Conservation (phyloP, 257 asterid genomes). For the Parsonsia alboflavescens region DNA sequence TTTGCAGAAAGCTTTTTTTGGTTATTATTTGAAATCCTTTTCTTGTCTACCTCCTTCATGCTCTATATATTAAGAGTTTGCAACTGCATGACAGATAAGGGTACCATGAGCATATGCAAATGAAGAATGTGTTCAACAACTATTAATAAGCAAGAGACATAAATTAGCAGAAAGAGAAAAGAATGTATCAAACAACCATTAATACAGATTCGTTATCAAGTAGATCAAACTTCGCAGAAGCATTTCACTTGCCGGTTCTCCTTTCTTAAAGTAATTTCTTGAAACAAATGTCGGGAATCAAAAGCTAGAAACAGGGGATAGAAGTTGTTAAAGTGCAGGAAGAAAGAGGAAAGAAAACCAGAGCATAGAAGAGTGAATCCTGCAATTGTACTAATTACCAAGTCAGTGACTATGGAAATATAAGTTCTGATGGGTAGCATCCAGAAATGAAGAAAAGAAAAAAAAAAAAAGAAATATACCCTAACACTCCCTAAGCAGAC, state of each 20-base stretch:
- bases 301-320: neutral
- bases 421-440: neutral
- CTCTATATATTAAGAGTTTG: slow-evolving; percentile 23
- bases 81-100: slow-evolving; percentile 26
- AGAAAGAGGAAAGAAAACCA: too few relatives aligned
- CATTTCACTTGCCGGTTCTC: neutral
- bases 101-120: neutral
- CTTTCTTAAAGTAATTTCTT: neutral
- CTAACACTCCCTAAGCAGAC: neutral
- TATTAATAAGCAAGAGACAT: neutral
- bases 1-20: slow-evolving; percentile 43
- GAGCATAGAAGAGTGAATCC: neutral
- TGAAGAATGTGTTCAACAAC: neutral
- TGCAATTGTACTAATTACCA: too few relatives aligned
- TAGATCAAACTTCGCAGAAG: neutral
- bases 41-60: slow-evolving; percentile 74
- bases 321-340: neutral
- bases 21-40: slow-evolving; percentile 49
- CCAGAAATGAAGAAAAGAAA: neutral
- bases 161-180: neutral
- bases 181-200: neutral
- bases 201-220: neutral
- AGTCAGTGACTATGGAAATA: neutral
- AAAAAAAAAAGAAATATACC: neutral
- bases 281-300: neutral